Conservation (phyloP, 1,284 basidiomycete species). For the Ceratobasidium sp. region DNA sequence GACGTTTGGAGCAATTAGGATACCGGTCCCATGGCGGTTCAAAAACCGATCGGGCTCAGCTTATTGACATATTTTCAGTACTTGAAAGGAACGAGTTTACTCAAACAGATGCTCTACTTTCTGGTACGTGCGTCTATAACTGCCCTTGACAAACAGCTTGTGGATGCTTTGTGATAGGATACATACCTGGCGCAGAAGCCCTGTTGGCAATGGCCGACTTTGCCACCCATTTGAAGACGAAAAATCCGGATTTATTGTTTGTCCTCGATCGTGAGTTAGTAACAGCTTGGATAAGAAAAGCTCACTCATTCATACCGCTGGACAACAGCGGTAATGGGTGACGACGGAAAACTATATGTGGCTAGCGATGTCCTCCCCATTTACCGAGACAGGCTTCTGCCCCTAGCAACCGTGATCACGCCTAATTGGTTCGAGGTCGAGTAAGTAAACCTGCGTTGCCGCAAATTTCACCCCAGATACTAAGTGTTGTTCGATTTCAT, state of each 20-base stretch:
- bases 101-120: slow-evolving; percentile 55
- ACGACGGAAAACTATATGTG: slow-evolving; percentile 88
- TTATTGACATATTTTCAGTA: slow-evolving; percentile 68
- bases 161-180: slow-evolving; percentile 57
- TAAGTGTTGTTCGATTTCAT: slow-evolving; percentile 3
- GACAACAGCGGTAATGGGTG: slow-evolving; percentile 80
- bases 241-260: slow-evolving; percentile 73
- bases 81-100: slow-evolving; percentile 74
- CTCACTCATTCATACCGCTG: slow-evolving; percentile 23
- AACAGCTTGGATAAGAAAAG: not conserved
- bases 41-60: slow-evolving; percentile 71
- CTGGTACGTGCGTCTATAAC: slow-evolving; percentile 57
- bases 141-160: not conserved
- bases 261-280: slow-evolving; percentile 81
- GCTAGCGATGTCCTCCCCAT: slow-evolving; percentile 86
- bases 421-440: slow-evolving; percentile 99
- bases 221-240: slow-evolving; percentile 64
- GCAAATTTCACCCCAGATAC: not conserved
- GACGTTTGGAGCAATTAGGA: slow-evolving; percentile 54
- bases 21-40: slow-evolving; percentile 79
- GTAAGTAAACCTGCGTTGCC: slow-evolving; percentile 57
- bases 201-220: slow-evolving; percentile 71
- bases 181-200: slow-evolving; percentile 86
- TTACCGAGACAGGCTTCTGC: slow-evolving; percentile 77
- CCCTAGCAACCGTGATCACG: slow-evolving; percentile 87